A percentile compares a stretch with the other conserved stretches of the same genome.
Conservation (phyloP, 202 grass and related monocot genomes). For the Dendrocalamus latiflorus region DNA sequence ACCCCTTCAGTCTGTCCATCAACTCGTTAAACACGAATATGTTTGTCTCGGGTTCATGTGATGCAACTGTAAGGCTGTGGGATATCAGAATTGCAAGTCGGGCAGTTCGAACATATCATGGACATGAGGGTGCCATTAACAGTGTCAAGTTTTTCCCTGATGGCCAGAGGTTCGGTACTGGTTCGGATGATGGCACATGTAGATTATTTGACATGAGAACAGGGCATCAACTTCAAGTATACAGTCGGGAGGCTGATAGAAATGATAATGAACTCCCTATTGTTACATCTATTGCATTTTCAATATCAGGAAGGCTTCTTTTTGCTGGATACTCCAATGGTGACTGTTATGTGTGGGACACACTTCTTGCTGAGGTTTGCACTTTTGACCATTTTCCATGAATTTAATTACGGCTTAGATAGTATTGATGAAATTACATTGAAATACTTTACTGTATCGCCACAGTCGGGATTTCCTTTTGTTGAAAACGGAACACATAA, state of each 20-base stretch:
- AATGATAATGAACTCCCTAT: slow-evolving; percentile 65
- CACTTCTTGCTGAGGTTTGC: slow-evolving; percentile 85
- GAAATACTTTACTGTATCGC: not conserved
- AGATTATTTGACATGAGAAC: slow-evolving; percentile 97
- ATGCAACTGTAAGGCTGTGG: slow-evolving; percentile 88
- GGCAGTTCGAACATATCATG: slow-evolving; percentile 88
- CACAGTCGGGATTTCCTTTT: not conserved
- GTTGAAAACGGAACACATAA: not conserved
- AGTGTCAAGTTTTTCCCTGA: slow-evolving; percentile 95
- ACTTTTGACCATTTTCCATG: not conserved
- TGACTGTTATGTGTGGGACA: no score
- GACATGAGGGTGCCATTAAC: slow-evolving; percentile 81
- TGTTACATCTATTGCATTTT: no score
- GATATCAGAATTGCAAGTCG: slow-evolving; percentile 90
- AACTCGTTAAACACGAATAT: slow-evolving; percentile 77
- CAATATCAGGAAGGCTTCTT: no score
- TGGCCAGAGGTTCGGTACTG: slow-evolving; percentile 89
- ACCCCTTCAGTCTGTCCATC: slow-evolving; percentile 67
- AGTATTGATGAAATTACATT: not conserved
- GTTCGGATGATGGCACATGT: slow-evolving; percentile 93
- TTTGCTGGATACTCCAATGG: no score
- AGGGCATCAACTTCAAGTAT: slow-evolving; percentile 96
- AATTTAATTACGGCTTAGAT: slow-evolving; percentile 11
- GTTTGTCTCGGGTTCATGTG: slow-evolving; percentile 97
- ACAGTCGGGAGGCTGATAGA: slow-evolving; percentile 49